A percentile compares a stretch with the other conserved stretches of the same genome.
These are phyloP conservation scores for Gaeumannomyces tritici DNA, from an alignment of 2,329 filamentous ascomycete genomes.

Conservation along the genomic window DNA sequence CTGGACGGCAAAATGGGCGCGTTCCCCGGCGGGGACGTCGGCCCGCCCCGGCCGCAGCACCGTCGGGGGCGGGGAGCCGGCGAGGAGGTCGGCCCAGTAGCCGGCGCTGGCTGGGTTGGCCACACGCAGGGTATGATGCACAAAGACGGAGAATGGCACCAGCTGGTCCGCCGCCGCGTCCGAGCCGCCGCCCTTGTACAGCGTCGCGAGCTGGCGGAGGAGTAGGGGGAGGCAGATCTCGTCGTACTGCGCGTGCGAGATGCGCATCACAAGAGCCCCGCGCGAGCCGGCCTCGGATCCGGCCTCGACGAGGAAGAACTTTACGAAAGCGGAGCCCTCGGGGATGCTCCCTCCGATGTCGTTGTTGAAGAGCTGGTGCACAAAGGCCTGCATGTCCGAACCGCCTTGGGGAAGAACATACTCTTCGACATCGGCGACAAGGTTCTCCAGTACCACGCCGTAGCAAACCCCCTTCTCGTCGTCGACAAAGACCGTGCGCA, in stretches of 20 bases:
- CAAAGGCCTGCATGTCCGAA: constrained; percentile 41
- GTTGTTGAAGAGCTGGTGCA: constrained; percentile 39
- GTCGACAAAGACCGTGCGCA: constrained; percentile 56
- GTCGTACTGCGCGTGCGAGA: constrained; percentile 63
- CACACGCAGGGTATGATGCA: constrained; percentile 29
- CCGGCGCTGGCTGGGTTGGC: constrained; percentile 38
- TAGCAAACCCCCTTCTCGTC: constrained; percentile 36
- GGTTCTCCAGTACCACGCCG: constrained; percentile 46
- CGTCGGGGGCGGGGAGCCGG: constrained; percentile 39
- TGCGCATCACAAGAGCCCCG: constrained; percentile 43
- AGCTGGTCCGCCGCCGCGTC: constrained; percentile 16
- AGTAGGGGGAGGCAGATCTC: constrained; percentile 57
- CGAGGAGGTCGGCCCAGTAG: constrained; percentile 53
- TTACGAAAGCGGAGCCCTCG: constrained; percentile 49
- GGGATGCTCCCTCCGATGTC: constrained; percentile 45
- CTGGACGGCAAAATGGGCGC: constrained; percentile 30
- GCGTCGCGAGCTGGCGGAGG: constrained; percentile 47
- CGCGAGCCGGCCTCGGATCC: constrained; percentile 17
- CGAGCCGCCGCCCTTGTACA: constrained; percentile 27
- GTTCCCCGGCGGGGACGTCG: constrained; percentile 23
- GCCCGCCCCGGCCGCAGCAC: constrained; percentile 17
- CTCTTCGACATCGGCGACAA: constrained; percentile 41
- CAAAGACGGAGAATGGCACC: constrained; percentile 35
- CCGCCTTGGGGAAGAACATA: constrained; percentile 16
- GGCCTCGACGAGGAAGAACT: constrained; percentile 43